These are phyloP conservation scores for Beta corolliflora DNA, from an alignment of 179 eudicot species.

Conservation along the genomic window DNA sequence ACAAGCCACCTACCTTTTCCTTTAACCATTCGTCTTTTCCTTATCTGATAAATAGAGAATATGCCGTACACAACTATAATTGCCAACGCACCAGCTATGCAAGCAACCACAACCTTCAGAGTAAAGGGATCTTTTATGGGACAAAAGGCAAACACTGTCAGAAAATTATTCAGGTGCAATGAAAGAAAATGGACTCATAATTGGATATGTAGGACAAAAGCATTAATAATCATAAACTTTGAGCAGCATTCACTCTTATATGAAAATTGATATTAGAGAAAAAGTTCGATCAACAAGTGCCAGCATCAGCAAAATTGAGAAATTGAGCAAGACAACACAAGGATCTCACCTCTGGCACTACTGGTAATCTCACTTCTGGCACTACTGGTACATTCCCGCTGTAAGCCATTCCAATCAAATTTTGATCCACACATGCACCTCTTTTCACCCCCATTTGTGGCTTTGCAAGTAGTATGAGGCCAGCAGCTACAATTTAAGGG, in stretches of 20 bases:
- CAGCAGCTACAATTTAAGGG: conserved; percentile 3
- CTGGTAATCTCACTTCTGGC: too few species aligned
- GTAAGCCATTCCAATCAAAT: conserved; percentile 22
- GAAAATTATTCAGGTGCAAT: neutral
- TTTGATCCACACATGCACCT: conserved; percentile 35
- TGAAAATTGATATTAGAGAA: neutral
- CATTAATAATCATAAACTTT: neutral
- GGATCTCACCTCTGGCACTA: conserved; percentile 24
- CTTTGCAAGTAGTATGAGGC: conserved; percentile 37
- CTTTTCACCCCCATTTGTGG: conserved; percentile 7
- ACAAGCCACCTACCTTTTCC: neutral
- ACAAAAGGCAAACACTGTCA: conserved; percentile 4
- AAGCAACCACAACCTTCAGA: conserved; percentile 11
- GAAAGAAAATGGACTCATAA: neutral
- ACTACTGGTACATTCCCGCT: conserved; percentile 8
- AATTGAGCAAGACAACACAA: neutral
- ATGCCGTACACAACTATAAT: too few species aligned
- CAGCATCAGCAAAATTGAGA: neutral
- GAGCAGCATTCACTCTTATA: neutral
- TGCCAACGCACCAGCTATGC: too few species aligned
- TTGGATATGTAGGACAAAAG: too few species aligned
- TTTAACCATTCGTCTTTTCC: conserved; percentile 10
- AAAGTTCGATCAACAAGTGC: too few species aligned
- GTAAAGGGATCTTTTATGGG: neutral
- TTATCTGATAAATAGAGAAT: too few species aligned